Conservation (phyloP, 2,329 filamentous ascomycete genomes). For the Penicillium olsonii region DNA sequence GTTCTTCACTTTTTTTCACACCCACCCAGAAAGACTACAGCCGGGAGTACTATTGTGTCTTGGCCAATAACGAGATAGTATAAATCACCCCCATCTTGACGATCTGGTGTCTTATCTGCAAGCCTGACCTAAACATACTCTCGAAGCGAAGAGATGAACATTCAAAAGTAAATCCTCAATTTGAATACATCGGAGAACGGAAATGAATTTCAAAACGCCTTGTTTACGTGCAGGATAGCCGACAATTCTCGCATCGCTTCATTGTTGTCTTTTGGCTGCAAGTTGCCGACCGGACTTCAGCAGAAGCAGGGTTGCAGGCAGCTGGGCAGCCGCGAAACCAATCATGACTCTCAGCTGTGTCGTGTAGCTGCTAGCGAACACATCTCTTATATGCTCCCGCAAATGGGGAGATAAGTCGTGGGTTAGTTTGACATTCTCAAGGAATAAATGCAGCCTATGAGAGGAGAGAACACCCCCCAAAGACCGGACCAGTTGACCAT, state of each 20-base stretch:
- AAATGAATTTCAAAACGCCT: not conserved
- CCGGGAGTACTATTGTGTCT: too few species aligned
- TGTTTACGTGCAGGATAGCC: not conserved
- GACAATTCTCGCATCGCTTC: not conserved
- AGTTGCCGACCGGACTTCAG: constrained; percentile 20
- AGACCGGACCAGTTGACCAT: constrained; percentile 20
- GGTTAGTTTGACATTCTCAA: constrained; percentile 22
- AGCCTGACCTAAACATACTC: too few species aligned
- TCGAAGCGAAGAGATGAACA: too few species aligned
- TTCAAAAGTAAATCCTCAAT: too few species aligned
- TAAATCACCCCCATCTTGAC: too few species aligned
- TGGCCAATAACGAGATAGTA: too few species aligned
- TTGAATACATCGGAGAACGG: too few species aligned
- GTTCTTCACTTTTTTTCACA: too few species aligned
- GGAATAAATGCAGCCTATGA: constrained; percentile 20
- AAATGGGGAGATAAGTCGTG: constrained; percentile 8
- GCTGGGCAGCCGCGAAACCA: constrained; percentile 26
- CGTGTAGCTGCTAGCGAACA: constrained; percentile 25
- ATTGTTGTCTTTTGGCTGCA: constrained; percentile 4
- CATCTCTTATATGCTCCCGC: constrained; percentile 15
- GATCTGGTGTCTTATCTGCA: too few species aligned
- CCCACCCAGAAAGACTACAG: too few species aligned
- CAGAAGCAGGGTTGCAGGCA: constrained; percentile 22
- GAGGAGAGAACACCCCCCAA: constrained; percentile 17
- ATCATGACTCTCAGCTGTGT: constrained; percentile 27